Base-by-base conservation (phyloP, 805 yeast species). In the Pichia insulana region DNA sequence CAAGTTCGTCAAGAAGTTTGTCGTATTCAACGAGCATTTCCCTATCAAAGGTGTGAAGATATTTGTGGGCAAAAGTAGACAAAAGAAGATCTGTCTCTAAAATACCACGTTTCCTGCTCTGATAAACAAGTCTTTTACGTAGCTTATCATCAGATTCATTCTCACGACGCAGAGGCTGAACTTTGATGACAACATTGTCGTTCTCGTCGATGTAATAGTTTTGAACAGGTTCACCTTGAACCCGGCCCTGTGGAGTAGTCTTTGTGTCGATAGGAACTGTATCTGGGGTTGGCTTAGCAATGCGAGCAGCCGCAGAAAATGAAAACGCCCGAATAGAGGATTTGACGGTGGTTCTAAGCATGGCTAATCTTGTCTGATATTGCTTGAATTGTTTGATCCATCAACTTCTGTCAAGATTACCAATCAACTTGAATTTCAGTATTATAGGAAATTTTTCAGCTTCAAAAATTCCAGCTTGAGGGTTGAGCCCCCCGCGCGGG, bases 81-180 rank as follows among this genome's bases (percentile, higher is more conserved):
- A 92, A 70, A 35, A 92, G 66, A 53, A 92, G 67, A 59, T 92
- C 98, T 6, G 96, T 82, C 59, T 92, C 98, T 44, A 92, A 71
- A 43, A 92, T 92, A 30, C 98, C 98, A 58, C 98, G 76, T 62
- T 92, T 92, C 50, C 98, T 74, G 27, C 90, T 79, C 62, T 92
- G 98, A 62, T 92, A 92, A 2, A 85, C 67, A 53, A 92, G 67
- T 48, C 98, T 74, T n/a, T 96, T 94, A 51, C 88, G 73, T 63
- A 85, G 86, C 36, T 73, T 73, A 27, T 83, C 87, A 1, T 77
- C 62, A 8, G 78, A 59, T 63, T 92, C 98, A 49, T 80, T 80
- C 3, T 67, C 65, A 50, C 98, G 74, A 46, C 79, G 76, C 40
- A 88, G 69, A 1, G 98, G 98, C 53, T 79, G 74, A 41, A 90